A percentile compares a stretch with the other conserved stretches of the same genome.
Conservation (phyloP, 2,329 filamentous ascomycete species). For the Xylaria sp. region DNA sequence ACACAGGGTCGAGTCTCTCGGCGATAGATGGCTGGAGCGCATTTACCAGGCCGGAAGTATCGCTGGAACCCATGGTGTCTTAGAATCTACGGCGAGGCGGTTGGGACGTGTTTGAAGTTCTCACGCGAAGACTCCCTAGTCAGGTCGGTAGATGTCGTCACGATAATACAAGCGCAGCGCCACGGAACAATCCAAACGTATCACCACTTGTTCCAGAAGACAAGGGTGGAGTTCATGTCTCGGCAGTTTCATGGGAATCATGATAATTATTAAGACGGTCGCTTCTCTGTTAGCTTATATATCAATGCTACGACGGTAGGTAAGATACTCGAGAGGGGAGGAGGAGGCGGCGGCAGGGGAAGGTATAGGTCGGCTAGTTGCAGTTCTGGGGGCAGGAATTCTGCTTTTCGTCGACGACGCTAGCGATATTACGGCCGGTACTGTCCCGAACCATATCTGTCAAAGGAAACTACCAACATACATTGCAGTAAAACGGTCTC, state of each 20-base stretch:
- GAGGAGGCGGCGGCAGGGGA: conserved; percentile 5
- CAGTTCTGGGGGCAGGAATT: conserved; percentile 5
- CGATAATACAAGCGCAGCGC: conserved; percentile 17
- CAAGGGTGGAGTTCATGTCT: conserved; percentile 7
- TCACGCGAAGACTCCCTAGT: not conserved
- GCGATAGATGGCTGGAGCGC: conserved; percentile 60
- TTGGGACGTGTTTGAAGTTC: not conserved
- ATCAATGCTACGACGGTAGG: not conserved
- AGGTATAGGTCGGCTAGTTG: conserved; percentile 5
- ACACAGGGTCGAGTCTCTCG: conserved; percentile 58
- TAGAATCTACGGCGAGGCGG: not conserved
- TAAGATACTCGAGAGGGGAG: conserved; percentile 9
- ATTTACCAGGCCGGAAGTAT: conserved; percentile 51
- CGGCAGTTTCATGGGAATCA: conserved; percentile 7
- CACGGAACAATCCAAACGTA: conserved; percentile 10
- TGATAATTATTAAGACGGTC: not conserved
- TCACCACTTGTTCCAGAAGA: not conserved
- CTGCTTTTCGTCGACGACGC: not conserved
- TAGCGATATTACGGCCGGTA: not conserved
- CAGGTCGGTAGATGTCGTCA: conserved; percentile 24
- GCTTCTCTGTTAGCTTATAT: conserved; percentile 15
- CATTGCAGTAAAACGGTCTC: not conserved
- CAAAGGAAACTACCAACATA: not conserved
- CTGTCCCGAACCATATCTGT: conserved; percentile 8
- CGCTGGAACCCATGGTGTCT: conserved; percentile 42